Percentiles rank a stretch among this genome's conserved stretches.
These are phyloP conservation scores for Ogataea pignaliae DNA, from an alignment of 805 yeast genomes.

Conservation along the genomic window DNA sequence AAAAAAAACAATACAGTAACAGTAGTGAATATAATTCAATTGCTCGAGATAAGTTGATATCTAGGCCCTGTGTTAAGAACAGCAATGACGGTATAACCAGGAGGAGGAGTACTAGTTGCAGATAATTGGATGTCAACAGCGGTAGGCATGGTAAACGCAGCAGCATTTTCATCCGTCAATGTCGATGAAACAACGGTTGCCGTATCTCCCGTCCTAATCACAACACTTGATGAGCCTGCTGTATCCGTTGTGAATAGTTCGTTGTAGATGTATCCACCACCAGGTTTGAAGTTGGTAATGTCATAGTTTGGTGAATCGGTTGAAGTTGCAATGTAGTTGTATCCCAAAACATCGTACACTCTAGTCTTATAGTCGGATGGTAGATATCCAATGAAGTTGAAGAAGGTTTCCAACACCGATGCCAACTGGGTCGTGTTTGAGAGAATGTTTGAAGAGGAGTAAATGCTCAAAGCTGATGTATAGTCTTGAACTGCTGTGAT, in stretches of 20 bases:
- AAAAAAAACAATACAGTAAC: not conserved
- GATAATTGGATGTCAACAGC: conserved; percentile 3
- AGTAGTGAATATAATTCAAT: not conserved
- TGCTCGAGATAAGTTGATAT: not conserved
- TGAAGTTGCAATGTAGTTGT: conserved; percentile 1
- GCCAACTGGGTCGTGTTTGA: not conserved
- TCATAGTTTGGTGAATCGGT: not conserved
- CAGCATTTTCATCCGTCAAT: not conserved
- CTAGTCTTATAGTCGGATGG: conserved; percentile 1
- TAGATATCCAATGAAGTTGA: conserved; percentile 1
- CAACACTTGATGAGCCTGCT: not conserved
- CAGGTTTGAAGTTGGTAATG: not conserved
- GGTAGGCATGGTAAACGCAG: not conserved
- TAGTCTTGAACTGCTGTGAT: not conserved
- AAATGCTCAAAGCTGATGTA: not conserved
- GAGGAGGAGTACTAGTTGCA: conserved; percentile 1
- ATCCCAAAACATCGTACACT: conserved; percentile 4
- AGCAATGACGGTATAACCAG: conserved; percentile 2
- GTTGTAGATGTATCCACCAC: not conserved
- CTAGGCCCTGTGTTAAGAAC: not conserved
- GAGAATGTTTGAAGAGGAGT: conserved; percentile 1
- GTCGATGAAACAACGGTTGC: not conserved
- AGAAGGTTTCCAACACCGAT: conserved; percentile 1
- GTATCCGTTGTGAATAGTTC: not conserved
- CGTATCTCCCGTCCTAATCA: not conserved